Evolutionary conservation across 257 asterid species (phyloP).

Genomic region (Capsicum baccatum): DNA sequence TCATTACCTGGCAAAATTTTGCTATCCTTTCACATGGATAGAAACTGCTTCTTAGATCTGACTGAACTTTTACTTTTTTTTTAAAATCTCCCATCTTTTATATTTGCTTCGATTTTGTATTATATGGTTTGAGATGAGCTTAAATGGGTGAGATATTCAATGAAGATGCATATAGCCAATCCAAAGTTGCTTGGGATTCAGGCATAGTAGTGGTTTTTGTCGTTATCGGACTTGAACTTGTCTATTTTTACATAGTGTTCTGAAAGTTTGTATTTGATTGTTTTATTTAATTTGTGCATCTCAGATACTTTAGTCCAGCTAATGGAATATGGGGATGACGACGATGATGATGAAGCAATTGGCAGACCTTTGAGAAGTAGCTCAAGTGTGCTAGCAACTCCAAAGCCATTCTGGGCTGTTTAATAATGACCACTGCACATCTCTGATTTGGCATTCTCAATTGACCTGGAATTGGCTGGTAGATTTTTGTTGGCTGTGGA

Average conservation of each 20-base stretch:
- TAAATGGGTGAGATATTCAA: not conserved
- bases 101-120: not conserved
- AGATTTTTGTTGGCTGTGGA: not conserved
- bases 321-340: slow-evolving; percentile 95
- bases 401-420: slow-evolving; percentile 86
- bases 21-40: not conserved
- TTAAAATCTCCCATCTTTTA: too few relatives aligned
- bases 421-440: slow-evolving; percentile 32
- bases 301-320: slow-evolving; percentile 82
- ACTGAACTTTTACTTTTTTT: not conserved
- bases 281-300: not conserved
- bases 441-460: not conserved
- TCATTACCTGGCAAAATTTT: not conserved
- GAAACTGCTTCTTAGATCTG: not conserved
- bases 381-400: slow-evolving; percentile 37
- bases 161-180: not conserved
- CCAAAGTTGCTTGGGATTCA: not conserved
- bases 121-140: not conserved
- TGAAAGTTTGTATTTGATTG: not conserved
- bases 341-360: slow-evolving; percentile 43
- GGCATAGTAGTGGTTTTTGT: not conserved
- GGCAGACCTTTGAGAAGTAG: slow-evolving; percentile 38
- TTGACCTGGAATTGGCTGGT: slow-evolving; percentile 14
- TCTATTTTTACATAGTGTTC: not conserved
- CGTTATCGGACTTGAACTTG: not conserved